These are phyloP conservation scores for Cercospora citrullina DNA, from an alignment of 2,329 filamentous ascomycete species.

Conservation along the genomic window DNA sequence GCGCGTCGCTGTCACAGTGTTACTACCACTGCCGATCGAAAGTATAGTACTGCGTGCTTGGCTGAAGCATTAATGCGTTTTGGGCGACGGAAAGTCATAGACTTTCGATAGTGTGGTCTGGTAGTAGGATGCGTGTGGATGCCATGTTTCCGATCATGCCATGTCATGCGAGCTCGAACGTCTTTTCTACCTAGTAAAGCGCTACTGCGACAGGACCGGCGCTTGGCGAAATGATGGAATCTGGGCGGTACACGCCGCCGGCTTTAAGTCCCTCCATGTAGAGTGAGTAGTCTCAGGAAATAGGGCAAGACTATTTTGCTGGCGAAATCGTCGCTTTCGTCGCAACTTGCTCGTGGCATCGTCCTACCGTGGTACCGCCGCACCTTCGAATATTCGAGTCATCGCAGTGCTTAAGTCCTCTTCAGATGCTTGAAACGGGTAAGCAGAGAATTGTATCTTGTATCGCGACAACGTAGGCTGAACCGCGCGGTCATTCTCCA, in stretches of 20 bases:
- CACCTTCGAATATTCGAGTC: too few relatives aligned
- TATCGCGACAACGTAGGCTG: too few relatives aligned
- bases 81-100: not conserved
- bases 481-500: too few relatives aligned
- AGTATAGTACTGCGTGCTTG: not conserved
- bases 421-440: too few relatives aligned
- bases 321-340: too few relatives aligned
- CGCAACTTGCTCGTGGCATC: too few relatives aligned
- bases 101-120: not conserved
- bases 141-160: not conserved
- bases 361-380: too few relatives aligned
- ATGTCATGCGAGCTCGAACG: not conserved
- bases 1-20: too few relatives aligned
- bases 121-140: not conserved
- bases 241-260: not conserved
- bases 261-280: not conserved
- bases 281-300: too few relatives aligned
- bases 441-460: too few relatives aligned
- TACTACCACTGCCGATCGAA: not conserved
- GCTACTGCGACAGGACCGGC: not conserved
- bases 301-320: too few relatives aligned
- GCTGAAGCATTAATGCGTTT: not conserved
- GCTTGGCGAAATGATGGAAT: not conserved
- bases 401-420: too few relatives aligned
- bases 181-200: not conserved